A percentile compares a stretch with the other conserved stretches of the same genome.
phyloP scores from a whole-genome alignment of 257 asterid genomes.

The Paulownia fortunei region DNA sequence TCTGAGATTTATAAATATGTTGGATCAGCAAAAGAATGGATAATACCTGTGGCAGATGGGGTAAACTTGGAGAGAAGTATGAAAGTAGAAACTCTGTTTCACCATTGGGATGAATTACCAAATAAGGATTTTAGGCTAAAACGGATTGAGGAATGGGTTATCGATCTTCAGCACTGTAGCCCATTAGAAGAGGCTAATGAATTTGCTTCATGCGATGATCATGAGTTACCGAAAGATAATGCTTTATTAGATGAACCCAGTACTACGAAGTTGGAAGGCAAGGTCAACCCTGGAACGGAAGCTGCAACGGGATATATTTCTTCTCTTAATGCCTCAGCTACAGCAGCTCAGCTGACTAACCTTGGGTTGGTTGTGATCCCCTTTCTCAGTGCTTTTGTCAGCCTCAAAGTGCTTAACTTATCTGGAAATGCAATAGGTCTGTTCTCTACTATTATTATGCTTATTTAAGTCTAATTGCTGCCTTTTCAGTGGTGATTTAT shows the following conservation, averaged over 20 bases:
- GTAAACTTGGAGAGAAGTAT: conserved; percentile 35
- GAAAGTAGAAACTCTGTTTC: conserved; percentile 40
- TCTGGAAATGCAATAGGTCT: conserved; percentile 79
- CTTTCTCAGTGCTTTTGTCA: conserved; percentile 63
- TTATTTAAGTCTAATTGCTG: too few relatives aligned
- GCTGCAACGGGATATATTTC: conserved; percentile 66
- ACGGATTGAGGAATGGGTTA: conserved; percentile 78
- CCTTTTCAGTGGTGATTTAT: too few relatives aligned
- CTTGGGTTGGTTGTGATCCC: conserved; percentile 78
- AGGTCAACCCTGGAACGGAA: conserved; percentile 57
- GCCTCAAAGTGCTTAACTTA: conserved; percentile 69
- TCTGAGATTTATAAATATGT: conserved; percentile 46
- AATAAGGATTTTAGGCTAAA: conserved; percentile 57
- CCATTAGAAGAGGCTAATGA: conserved; percentile 52
- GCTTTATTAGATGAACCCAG: conserved; percentile 34
- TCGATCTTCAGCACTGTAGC: conserved; percentile 57
- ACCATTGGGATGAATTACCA: conserved; percentile 45
- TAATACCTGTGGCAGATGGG: conserved; percentile 58
- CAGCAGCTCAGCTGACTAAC: conserved; percentile 72
- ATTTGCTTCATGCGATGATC: conserved; percentile 31
- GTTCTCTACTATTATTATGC: too few relatives aligned
- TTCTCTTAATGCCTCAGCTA: conserved; percentile 61
- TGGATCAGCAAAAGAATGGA: conserved; percentile 72
- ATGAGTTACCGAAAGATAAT: conserved; percentile 30
- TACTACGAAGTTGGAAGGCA: conserved; percentile 45